Conservation (phyloP, 2,329 filamentous ascomycete genomes). For the Pseudocercospora cruenta region DNA sequence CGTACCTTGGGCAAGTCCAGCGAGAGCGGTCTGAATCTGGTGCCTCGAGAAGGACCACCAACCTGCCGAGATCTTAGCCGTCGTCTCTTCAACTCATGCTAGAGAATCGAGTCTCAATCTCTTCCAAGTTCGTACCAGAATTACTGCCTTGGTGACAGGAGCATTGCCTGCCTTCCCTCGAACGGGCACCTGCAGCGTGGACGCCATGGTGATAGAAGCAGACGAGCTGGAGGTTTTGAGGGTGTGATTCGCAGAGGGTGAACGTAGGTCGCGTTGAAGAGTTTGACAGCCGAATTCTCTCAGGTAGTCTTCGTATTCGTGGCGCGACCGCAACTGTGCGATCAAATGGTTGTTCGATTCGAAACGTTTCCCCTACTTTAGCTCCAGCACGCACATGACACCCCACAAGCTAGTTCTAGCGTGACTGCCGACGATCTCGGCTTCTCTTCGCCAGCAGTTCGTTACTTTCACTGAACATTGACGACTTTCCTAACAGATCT, state of each 20-base stretch:
- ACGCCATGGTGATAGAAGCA: slow-evolving; percentile 24
- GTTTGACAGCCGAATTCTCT: not conserved
- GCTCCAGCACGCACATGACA: not conserved
- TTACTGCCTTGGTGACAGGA: slow-evolving; percentile 86
- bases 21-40: slow-evolving; percentile 89
- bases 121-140: slow-evolving; percentile 68
- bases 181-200: slow-evolving; percentile 36
- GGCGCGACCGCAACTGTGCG: not conserved
- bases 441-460: not conserved
- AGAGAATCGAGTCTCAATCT: not conserved
- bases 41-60: slow-evolving; percentile 92
- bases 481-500: not conserved
- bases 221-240: not conserved
- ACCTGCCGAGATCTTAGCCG: slow-evolving; percentile 61
- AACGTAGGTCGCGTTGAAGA: not conserved
- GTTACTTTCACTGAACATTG: not conserved
- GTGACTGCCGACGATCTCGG: not conserved
- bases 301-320: not conserved
- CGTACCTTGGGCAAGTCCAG: slow-evolving; percentile 92
- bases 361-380: not conserved
- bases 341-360: not conserved
- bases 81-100: not conserved
- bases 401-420: too few species aligned
- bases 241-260: not conserved
- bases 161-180: slow-evolving; percentile 40